Evolutionary conservation across 2,329 filamentous ascomycete genomes (phyloP).

Genomic region (Aspergillus quadricinctus): DNA sequence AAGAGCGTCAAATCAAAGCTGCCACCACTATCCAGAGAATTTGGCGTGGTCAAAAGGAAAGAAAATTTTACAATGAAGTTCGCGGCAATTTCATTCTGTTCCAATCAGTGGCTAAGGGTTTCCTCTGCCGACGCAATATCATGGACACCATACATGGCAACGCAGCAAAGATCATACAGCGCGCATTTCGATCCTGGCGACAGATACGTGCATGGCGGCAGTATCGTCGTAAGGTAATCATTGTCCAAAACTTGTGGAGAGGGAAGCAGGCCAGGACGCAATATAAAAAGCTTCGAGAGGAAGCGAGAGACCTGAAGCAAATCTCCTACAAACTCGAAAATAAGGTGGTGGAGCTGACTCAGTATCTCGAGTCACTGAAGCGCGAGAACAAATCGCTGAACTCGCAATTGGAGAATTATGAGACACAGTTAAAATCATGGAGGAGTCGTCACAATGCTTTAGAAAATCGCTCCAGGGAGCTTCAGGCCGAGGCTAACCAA

Average conservation of each 20-base stretch:
- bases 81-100: conserved; percentile 81
- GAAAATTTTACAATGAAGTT: conserved; percentile 72
- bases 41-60: conserved; percentile 89
- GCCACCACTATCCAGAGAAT: conserved; percentile 93
- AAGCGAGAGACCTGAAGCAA: conserved; percentile 96
- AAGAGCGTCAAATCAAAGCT: conserved; percentile 76
- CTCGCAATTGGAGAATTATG: conserved; percentile 90
- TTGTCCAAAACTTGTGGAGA: conserved; percentile 91
- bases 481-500: conserved; percentile 95
- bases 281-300: conserved; percentile 89
- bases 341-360: conserved; percentile 97
- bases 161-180: conserved; percentile 84
- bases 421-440: conserved; percentile 93
- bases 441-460: conserved; percentile 86
- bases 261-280: conserved; percentile 73
- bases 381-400: conserved; percentile 87
- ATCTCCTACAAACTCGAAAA: conserved; percentile 99
- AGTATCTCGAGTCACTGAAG: conserved; percentile 87
- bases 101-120: conserved; percentile 88
- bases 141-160: conserved; percentile 92
- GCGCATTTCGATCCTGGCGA: conserved; percentile 77
- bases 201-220: conserved; percentile 78
- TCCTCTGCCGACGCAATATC: conserved; percentile 82
- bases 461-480: conserved; percentile 84
- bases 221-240: conserved; percentile 82